Conservation (phyloP, 2,329 filamentous ascomycete genomes). For the Thielaviopsis punctulata region DNA sequence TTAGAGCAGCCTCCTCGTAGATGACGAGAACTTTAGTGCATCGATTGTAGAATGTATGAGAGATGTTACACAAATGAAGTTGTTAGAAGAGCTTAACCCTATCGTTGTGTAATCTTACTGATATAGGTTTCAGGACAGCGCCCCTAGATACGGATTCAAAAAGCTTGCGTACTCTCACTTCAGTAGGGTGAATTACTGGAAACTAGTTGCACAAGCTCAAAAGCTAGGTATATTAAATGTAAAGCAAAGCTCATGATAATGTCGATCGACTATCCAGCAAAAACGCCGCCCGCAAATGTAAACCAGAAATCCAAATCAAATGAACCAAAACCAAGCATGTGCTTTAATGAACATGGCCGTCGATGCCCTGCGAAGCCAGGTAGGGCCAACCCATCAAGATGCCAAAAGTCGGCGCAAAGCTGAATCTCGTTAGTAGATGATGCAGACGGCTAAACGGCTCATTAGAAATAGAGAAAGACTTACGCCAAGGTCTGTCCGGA, state of each 20-base stretch:
- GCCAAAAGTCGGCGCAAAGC: constrained; percentile 21
- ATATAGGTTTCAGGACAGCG: too few relatives aligned
- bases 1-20: too few relatives aligned
- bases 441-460: too few relatives aligned
- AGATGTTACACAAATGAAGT: too few relatives aligned
- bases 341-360: constrained; percentile 18
- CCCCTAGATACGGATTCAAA: too few relatives aligned
- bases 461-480: constrained; percentile 14
- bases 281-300: background rate
- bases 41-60: too few relatives aligned
- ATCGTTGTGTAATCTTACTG: too few relatives aligned
- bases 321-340: background rate
- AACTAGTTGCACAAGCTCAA: too few relatives aligned
- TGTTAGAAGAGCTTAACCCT: too few relatives aligned
- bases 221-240: background rate
- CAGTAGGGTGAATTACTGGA: too few relatives aligned
- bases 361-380: constrained; percentile 16
- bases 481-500: constrained; percentile 20
- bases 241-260: background rate
- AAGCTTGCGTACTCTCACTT: too few relatives aligned
- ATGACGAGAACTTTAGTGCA: too few relatives aligned
- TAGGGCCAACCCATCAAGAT: constrained; percentile 22
- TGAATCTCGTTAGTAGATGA: constrained; percentile 12
- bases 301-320: background rate
- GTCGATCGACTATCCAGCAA: background rate